A percentile compares a stretch with the other conserved stretches of the same genome.
Evolutionary conservation across 202 grass and related monocot genomes (phyloP).

Genomic region (Eragrostis tef): DNA sequence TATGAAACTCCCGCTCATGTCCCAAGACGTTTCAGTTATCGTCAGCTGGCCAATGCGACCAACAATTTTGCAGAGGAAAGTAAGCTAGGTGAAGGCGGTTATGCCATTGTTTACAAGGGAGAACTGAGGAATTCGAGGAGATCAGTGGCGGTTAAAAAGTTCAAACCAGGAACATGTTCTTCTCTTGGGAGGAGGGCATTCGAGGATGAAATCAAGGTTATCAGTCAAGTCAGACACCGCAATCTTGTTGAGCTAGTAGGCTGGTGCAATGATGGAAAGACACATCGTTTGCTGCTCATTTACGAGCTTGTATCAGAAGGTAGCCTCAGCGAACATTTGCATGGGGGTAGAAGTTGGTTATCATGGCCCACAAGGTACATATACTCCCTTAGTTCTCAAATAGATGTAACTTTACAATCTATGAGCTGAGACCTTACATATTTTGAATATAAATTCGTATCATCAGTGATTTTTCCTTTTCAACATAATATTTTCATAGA

Average conservation of each 20-base stretch:
- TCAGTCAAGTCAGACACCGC: constrained; percentile 4
- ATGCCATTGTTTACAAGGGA: not conserved
- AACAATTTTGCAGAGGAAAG: not conserved
- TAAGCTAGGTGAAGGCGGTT: not conserved
- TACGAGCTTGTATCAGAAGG: constrained; percentile 14
- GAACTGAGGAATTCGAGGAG: not conserved
- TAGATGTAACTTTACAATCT: too few species aligned
- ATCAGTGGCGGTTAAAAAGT: not conserved
- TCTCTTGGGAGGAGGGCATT: not conserved
- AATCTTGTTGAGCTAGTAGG: constrained; percentile 1
- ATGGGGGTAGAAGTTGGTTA: not conserved
- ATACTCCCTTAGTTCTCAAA: not conserved
- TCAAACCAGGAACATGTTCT: not conserved
- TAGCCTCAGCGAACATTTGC: not conserved
- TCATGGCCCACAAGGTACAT: not conserved
- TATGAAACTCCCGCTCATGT: not conserved
- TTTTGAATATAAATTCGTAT: too few species aligned
- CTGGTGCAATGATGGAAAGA: not conserved
- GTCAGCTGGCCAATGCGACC: not conserved
- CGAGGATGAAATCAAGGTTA: constrained; percentile 4
- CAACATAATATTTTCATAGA: not conserved
- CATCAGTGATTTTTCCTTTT: too few species aligned
- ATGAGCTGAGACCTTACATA: too few species aligned
- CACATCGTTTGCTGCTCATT: not conserved
- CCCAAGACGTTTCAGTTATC: not conserved